These are phyloP conservation scores for Geranomyces michiganensis DNA, from an alignment of 192 early-diverging fungal species.

Conservation along the genomic window DNA sequence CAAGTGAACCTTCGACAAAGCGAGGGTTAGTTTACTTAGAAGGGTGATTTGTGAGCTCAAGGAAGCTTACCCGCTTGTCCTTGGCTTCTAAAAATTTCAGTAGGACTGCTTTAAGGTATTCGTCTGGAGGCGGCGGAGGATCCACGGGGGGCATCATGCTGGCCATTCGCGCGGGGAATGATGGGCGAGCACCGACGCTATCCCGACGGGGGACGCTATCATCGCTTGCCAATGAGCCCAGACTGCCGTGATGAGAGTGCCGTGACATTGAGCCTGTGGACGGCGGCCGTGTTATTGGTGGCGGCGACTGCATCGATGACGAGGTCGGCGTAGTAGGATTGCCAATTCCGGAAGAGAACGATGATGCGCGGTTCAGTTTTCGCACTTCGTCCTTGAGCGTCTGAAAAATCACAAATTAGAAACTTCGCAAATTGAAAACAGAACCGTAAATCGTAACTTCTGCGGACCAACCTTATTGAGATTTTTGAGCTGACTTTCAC, in stretches of 20 bases:
- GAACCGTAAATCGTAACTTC: background rate
- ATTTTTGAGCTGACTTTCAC: conserved; percentile 69
- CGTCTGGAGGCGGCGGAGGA: conserved; percentile 54
- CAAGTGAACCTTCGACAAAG: conserved; percentile 56
- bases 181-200: background rate
- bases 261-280: conserved; percentile 17
- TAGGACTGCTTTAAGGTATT: conserved; percentile 74
- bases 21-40: no score
- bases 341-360: conserved; percentile 28
- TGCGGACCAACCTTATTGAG: conserved; percentile 66
- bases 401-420: conserved; percentile 36
- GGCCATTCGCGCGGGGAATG: background rate
- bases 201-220: conserved; percentile 8
- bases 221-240: conserved; percentile 12
- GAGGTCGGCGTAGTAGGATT: conserved; percentile 26
- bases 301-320: conserved; percentile 23
- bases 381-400: conserved; percentile 79
- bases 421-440: background rate
- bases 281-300: conserved; percentile 30
- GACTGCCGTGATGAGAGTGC: conserved; percentile 23
- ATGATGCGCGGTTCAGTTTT: conserved; percentile 57
- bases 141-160: background rate
- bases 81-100: conserved; percentile 76
- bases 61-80: conserved; percentile 62
- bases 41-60: no score